phyloP scores from a whole-genome alignment of 805 yeast genomes.

The Saccharomyces mikatae region DNA sequence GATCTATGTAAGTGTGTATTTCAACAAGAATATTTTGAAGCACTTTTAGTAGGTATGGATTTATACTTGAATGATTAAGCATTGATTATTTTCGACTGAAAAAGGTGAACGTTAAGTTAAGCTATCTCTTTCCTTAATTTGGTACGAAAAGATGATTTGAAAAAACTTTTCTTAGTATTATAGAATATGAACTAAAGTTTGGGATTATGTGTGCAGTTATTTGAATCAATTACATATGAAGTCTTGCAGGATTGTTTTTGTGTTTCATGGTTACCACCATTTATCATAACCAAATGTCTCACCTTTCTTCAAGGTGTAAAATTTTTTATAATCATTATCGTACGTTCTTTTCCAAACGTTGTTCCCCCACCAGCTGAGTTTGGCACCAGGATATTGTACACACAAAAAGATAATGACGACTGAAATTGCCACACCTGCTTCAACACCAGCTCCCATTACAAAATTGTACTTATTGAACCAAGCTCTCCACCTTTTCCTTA shows the following conservation, averaged over 20 bases:
- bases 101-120: background rate
- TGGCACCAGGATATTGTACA: conserved; percentile 40
- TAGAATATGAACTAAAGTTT: background rate
- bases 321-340: conserved; percentile 30
- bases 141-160: background rate
- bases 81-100: background rate
- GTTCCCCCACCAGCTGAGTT: conserved; percentile 54
- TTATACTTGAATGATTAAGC: too few relatives aligned
- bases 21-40: too few relatives aligned
- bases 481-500: conserved; percentile 39
- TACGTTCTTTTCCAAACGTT: conserved; percentile 37
- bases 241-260: background rate
- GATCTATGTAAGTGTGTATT: too few relatives aligned
- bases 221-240: background rate
- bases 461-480: conserved; percentile 60
- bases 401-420: conserved; percentile 47
- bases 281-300: conserved; percentile 42
- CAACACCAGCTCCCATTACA: conserved; percentile 52
- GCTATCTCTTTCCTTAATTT: background rate
- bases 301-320: conserved; percentile 32
- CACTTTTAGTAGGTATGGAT: too few relatives aligned
- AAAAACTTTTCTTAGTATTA: background rate
- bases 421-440: conserved; percentile 56
- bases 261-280: conserved; percentile 34
- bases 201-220: background rate